Base-by-base conservation (phyloP, 441 rosid genomes). In the Eruca vesicaria region DNA sequence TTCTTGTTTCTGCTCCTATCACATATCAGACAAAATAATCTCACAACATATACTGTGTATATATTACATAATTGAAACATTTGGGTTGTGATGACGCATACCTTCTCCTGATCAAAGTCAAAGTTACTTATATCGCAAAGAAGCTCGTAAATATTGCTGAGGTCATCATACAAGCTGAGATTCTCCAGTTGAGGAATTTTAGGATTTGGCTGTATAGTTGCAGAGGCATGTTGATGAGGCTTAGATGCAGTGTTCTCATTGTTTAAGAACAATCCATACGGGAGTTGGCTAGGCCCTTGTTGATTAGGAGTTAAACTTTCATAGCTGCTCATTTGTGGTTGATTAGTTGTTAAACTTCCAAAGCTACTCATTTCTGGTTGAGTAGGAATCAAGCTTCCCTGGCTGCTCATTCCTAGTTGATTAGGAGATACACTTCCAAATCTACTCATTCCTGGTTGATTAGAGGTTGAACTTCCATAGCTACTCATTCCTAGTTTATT, bases 111-210 rank as follows among this genome's bases (percentile, higher is more conserved):
- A 69, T 64, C 28, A 4, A 48, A 11, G 0, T 45, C 63, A 45
- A 64, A 23, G 72, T 65, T 76, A 57, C 70, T 75, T 41, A 23
- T 15, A 8, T 41, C 67, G 11, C 57, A 53, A 75, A 57, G 33
- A 75, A 75, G 58, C 36, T 69, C 79, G 35, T 2, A 41, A 15
- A 6, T 69, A 2, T 11, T 29, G 28, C 19, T 35, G 11, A 77
- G 15, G 60, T 58, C 80, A 31, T n/a, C 21, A 8, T 18, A 45
- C 38, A 70, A 2, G 72, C 38, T 26, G 63, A 77, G 72, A 33
- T 57, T 48, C 7, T 70, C 67, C 14, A 58, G 56, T 48, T 70
- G 61, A 43, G 60, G 50, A 64, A 53, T 26, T 52, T 32, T 71
- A 64, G 33, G 32, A 70, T 45, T 32, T 69, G 65, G 69, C 15